phyloP scores from a whole-genome alignment of 768 basidiomycete species.

The Amanita pallidorosea region DNA sequence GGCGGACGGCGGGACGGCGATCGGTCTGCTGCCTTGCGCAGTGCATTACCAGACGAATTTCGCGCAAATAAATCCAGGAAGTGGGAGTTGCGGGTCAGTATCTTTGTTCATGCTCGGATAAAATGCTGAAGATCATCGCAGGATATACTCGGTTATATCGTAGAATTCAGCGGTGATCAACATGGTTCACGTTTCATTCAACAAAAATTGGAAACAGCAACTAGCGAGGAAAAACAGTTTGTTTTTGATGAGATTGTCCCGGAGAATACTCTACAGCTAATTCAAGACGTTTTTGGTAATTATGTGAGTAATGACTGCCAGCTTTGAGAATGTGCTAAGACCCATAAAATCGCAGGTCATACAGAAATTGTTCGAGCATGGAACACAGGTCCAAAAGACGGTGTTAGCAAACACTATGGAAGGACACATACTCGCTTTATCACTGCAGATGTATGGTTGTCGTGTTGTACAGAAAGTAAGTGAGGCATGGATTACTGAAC shows the following conservation, averaged over 20 bases:
- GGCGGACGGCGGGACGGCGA: constrained; percentile 36
- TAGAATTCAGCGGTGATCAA: constrained; percentile 91
- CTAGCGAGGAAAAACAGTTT: constrained; percentile 66
- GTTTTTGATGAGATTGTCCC: constrained; percentile 88
- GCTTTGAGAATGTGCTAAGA: neutral
- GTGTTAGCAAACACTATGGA: constrained; percentile 65
- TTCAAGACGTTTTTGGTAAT: constrained; percentile 93
- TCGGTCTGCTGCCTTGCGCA: constrained; percentile 35
- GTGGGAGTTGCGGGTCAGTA: constrained; percentile 71
- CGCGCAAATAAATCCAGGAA: constrained; percentile 65
- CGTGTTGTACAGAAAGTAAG: constrained; percentile 87
- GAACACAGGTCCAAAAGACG: constrained; percentile 64
- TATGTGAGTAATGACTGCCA: constrained; percentile 46
- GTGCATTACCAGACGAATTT: constrained; percentile 77
- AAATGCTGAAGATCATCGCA: constrained; percentile 17
- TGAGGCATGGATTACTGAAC: constrained; percentile 1
- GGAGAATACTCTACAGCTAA: constrained; percentile 58
- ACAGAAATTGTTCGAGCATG: constrained; percentile 88
- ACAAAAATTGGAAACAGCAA: constrained; percentile 67
- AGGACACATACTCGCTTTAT: constrained; percentile 63
- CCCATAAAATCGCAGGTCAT: constrained; percentile 48
- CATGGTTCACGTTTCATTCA: constrained; percentile 99
- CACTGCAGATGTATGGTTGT: constrained; percentile 93
- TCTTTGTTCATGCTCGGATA: neutral
- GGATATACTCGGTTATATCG: constrained; percentile 80